These are phyloP conservation scores for Diaporthe sp. DNA, from an alignment of 2,329 filamentous ascomycete genomes.

Conservation along the genomic window DNA sequence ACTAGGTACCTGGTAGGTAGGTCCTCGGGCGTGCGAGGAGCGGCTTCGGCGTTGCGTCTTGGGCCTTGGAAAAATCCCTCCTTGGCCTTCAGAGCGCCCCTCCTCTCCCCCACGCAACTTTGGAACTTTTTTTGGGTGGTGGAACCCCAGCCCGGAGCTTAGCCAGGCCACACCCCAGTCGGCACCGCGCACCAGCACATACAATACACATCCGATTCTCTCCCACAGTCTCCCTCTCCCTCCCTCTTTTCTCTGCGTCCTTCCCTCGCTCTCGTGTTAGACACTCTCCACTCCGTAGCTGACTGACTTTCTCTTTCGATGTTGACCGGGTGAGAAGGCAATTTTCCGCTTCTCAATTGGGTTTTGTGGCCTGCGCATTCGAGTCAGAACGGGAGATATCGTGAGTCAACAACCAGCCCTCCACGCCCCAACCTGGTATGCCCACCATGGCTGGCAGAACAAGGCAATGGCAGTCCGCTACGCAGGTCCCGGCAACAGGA, in stretches of 20 bases:
- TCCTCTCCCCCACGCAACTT: constrained; percentile 24
- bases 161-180: constrained; percentile 9
- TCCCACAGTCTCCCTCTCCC: neutral
- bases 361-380: constrained; percentile 37
- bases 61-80: constrained; percentile 6
- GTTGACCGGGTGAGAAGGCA: constrained; percentile 30
- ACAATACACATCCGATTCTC: constrained; percentile 22
- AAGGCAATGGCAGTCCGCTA: constrained; percentile 6
- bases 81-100: constrained; percentile 7
- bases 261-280: constrained; percentile 2
- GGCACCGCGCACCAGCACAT: constrained; percentile 11
- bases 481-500: constrained; percentile 20
- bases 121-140: constrained; percentile 32
- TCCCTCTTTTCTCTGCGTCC: constrained; percentile 11
- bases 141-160: constrained; percentile 22
- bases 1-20: no score
- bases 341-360: constrained; percentile 27
- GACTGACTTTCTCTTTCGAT: constrained; percentile 10
- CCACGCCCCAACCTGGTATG: neutral
- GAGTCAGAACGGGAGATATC: constrained; percentile 40
- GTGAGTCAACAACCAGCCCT: constrained; percentile 40
- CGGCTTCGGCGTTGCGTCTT: constrained; percentile 26
- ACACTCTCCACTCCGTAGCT: constrained; percentile 40
- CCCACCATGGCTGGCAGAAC: neutral
- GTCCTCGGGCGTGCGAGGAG: constrained; percentile 11